A percentile compares a stretch with the other conserved stretches of the same genome.
These are phyloP conservation scores for Alternaria longipes DNA, from an alignment of 2,329 filamentous ascomycete species.

Conservation along the genomic window DNA sequence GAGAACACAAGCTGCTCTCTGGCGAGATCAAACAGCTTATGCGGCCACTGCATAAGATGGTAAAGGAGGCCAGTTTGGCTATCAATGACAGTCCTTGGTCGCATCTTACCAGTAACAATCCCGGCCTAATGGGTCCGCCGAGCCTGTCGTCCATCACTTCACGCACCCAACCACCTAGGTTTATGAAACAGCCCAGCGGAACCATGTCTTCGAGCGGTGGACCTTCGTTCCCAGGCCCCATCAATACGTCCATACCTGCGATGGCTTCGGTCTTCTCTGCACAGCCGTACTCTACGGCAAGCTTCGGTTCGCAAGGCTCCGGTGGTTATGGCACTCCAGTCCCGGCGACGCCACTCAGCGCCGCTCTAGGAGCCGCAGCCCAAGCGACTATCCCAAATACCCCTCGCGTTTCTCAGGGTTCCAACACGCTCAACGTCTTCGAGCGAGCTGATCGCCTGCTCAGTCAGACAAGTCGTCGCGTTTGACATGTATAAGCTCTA, in stretches of 20 bases:
- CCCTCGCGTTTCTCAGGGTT: slow-evolving; percentile 37
- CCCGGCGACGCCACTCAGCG: slow-evolving; percentile 88
- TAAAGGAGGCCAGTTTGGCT: slow-evolving; percentile 79
- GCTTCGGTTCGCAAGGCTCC: slow-evolving; percentile 40
- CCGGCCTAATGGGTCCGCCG: slow-evolving; percentile 40
- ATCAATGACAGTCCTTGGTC: slow-evolving; percentile 74
- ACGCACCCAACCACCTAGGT: slow-evolving; percentile 45
- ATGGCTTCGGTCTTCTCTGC: slow-evolving; percentile 41
- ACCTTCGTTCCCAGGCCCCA: slow-evolving; percentile 45
- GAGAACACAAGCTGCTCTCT: slow-evolving; percentile 60
- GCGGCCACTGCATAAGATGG: slow-evolving; percentile 80
- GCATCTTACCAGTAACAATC: slow-evolving; percentile 57
- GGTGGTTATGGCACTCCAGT: slow-evolving; percentile 64
- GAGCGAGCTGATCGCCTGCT: slow-evolving; percentile 48
- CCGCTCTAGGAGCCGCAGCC: slow-evolving; percentile 86
- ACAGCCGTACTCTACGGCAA: slow-evolving; percentile 38
- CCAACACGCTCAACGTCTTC: slow-evolving; percentile 46
- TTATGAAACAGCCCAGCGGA: slow-evolving; percentile 36
- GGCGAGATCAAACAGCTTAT: slow-evolving; percentile 77
- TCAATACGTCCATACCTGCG: slow-evolving; percentile 49
- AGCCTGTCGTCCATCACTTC: slow-evolving; percentile 49
- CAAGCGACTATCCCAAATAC: slow-evolving; percentile 85
- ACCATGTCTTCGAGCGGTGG: slow-evolving; percentile 36
- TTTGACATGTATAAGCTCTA: slow-evolving; percentile 20
- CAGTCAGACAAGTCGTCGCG: slow-evolving; percentile 41